Evolutionary conservation across 2,329 filamentous ascomycete species (phyloP).

Genomic region (Phoma sp.): DNA sequence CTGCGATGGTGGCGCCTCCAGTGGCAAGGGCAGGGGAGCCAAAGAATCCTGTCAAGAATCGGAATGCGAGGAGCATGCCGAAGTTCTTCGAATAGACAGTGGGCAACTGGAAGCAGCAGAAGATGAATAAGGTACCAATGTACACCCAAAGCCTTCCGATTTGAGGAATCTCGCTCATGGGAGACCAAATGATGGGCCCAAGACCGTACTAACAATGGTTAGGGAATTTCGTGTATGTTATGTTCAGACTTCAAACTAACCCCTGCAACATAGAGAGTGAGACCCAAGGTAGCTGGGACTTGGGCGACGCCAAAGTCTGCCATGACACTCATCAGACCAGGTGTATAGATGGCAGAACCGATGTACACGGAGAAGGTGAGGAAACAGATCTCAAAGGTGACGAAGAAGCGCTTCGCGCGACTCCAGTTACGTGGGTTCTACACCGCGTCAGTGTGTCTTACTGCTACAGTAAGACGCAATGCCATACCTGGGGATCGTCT

Average conservation of each 20-base stretch:
- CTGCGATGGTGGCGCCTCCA: slow-evolving; percentile 53
- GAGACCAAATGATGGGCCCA: slow-evolving; percentile 42
- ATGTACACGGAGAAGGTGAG: slow-evolving; percentile 61
- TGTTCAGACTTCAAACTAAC: too few species aligned
- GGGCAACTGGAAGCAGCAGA: slow-evolving; percentile 56
- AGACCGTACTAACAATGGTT: too few species aligned
- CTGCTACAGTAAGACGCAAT: background rate
- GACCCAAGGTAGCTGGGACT: slow-evolving; percentile 54
- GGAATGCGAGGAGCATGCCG: slow-evolving; percentile 58
- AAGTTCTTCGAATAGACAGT: slow-evolving; percentile 56
- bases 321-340: slow-evolving; percentile 54
- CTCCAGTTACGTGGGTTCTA: slow-evolving; percentile 58
- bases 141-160: slow-evolving; percentile 53
- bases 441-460: background rate
- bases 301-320: slow-evolving; percentile 59
- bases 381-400: slow-evolving; percentile 56
- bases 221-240: too few species aligned
- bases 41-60: slow-evolving; percentile 58
- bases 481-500: slow-evolving; percentile 50
- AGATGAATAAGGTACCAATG: slow-evolving; percentile 44
- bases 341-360: slow-evolving; percentile 58
- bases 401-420: slow-evolving; percentile 50
- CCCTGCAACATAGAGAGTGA: slow-evolving; percentile 40
- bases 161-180: slow-evolving; percentile 56
- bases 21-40: slow-evolving; percentile 55